Base-by-base conservation (phyloP, 176 grass and related monocot species). In the Avena sativa region DNA sequence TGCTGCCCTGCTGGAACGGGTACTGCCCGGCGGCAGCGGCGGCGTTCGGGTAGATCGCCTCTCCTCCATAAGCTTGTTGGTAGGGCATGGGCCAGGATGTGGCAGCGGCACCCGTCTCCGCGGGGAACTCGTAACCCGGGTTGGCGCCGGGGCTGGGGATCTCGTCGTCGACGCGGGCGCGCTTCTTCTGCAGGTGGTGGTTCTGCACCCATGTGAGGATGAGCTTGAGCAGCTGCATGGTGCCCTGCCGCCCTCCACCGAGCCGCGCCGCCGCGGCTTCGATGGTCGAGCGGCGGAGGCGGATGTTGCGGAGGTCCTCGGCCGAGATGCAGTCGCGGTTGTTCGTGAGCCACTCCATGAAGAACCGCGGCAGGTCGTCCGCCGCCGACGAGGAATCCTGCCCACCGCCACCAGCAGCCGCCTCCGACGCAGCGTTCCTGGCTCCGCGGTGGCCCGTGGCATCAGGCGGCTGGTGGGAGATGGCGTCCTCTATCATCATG, bases 171-270 rank as follows among this genome's bases (percentile, higher is more conserved):
- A 76, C 73, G 49, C 79, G 86, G 4, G 46, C 83, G 12, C 87
- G 85, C 73, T 96, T 96, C 69, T 83, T 91, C 52, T 93, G 94
- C 59, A 99, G 86, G 68, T 96, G 94, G 58, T 99, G 83, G 83
- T 96, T 93, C 86, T 96, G 92, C 25, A 97, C 97, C 97, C 97
- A 99, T 10, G 92, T 86, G 13, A 99, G 94, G 79, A 99, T 96
- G 67, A 97, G 94, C 74, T 94, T 96, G 73, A 99, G 92, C 12
- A 99, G 89, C 84, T 99, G 89, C 85, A 91, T 90, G 86, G 71
- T 83, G 38, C 92, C 97, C 20, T 92, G 89, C 8, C 84, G 86
- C 0, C 88, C 92, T 1, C 93, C 87, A 3, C 97, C 97, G 53
- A 99, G 92, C 6, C 91, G 85, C 13, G 90, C 90, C 5, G 91